Evolutionary conservation across 192 early-diverging fungal species (phyloP).

Genomic region (Backusella morwellensis): DNA sequence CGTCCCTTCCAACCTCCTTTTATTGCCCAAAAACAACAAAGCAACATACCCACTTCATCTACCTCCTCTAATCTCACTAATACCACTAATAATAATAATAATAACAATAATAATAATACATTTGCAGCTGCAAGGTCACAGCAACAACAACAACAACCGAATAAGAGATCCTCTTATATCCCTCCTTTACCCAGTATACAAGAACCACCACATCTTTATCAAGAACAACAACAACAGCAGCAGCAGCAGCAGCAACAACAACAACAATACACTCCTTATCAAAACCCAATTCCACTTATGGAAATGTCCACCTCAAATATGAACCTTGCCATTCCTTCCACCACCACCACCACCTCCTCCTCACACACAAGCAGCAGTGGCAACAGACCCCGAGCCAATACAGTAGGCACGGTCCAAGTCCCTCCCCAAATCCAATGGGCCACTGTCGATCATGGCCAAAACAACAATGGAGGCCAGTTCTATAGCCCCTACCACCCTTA

Average conservation of each 20-base stretch:
- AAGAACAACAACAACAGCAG: neutral
- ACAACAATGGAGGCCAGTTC: neutral
- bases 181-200: conserved; percentile 12
- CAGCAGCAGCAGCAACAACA: neutral
- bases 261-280: neutral
- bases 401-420: conserved; percentile 38
- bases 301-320: neutral
- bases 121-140: neutral
- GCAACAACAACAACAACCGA: neutral
- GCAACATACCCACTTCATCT: neutral
- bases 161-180: conserved; percentile 3
- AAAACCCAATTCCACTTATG: neutral
- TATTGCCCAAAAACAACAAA: conserved; percentile 5
- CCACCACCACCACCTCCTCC: neutral
- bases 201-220: conserved; percentile 10
- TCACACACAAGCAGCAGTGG: neutral
- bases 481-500: conserved; percentile 7
- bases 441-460: conserved; percentile 16
- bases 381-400: conserved; percentile 36
- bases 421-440: conserved; percentile 31
- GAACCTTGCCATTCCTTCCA: neutral
- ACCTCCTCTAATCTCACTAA: neutral
- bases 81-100: neutral
- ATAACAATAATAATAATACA: neutral
- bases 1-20: conserved; percentile 62